Base-by-base conservation (phyloP, 2,329 filamentous ascomycete species). In the Falciphora oryzae region DNA sequence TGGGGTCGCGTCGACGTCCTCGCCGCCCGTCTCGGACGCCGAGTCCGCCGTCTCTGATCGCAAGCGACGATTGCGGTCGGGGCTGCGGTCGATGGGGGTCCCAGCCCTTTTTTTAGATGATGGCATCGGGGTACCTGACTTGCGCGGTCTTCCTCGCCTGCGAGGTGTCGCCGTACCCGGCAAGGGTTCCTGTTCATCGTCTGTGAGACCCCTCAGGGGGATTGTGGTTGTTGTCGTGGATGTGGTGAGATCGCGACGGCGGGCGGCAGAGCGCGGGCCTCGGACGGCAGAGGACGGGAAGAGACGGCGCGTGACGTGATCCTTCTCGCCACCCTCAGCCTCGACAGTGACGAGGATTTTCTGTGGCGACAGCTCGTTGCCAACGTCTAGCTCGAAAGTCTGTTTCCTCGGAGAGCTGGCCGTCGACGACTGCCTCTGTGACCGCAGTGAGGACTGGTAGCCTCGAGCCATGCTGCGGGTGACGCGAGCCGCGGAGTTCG, bases 331-430 rank as follows among this genome's bases (percentile, higher is more conserved):
- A 57, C 75, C 70, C 1, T 81, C 80, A 2, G 83, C 80, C 71
- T 86, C 83, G 63, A 85, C 82, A 13, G 84, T 86, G 63, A 85
- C 83, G 59, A 79, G 75, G 58, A 86, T 76, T 65, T 77, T 79
- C 71, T 85, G 82, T 3, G 83, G 82, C 60, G 82, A 78, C 59
- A 71, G 72, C 53, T 77, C 76, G 68, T 81, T 75, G 60, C 83
- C 83, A 31, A 84, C 81, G 67, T 85, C 82, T 44, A 86, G 79
- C 72, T 85, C 80, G 67, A 85, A 85, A 59, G 77, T 84, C 70
- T 81, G 83, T 74, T 84, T 86, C 61, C 82, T 76, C 56, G 84
- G 83, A 57, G 84, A 85, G 22, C 71, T 71, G 25, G 67, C 67
- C 29, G 67, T 66, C 53, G 68, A 70, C 65, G 65, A 66, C 61